Conservation (phyloP, 2,329 filamentous ascomycete genomes). For the Exophiala sp. region DNA sequence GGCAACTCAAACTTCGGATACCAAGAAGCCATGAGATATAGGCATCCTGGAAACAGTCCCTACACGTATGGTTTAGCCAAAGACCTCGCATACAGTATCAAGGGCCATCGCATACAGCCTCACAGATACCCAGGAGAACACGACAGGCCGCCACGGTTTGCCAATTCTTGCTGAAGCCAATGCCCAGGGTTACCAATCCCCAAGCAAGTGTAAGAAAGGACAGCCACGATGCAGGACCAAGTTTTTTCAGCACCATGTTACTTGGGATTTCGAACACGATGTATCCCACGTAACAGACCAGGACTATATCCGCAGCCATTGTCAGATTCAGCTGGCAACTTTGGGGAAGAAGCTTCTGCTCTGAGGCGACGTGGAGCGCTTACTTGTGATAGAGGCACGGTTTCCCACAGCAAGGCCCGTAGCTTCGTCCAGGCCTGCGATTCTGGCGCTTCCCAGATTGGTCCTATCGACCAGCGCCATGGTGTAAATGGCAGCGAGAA, state of each 20-base stretch:
- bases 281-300: conserved; percentile 67
- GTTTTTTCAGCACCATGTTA: conserved; percentile 43
- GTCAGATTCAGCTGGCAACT: conserved; percentile 2
- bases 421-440: conserved; percentile 31
- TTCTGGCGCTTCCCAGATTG: conserved; percentile 30
- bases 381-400: conserved; percentile 28
- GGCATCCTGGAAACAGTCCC: conserved; percentile 44
- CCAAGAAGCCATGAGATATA: conserved; percentile 52
- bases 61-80: conserved; percentile 1
- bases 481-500: conserved; percentile 26
- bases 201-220: conserved; percentile 7
- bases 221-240: conserved; percentile 17
- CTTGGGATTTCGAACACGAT: conserved; percentile 64
- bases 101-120: conserved; percentile 36
- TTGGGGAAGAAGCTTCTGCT: conserved; percentile 31
- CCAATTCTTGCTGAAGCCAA: conserved; percentile 31
- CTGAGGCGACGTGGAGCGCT: too few relatives aligned
- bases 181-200: conserved; percentile 35
- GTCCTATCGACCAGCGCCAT: conserved; percentile 19
- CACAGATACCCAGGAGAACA: conserved; percentile 31
- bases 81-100: conserved; percentile 46
- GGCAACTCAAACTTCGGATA: conserved; percentile 45
- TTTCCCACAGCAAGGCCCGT: conserved; percentile 28
- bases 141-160: conserved; percentile 28
- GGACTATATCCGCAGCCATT: conserved; percentile 44